Conservation (phyloP, 257 asterid genomes). For the Thymus quinquecostatus region DNA sequence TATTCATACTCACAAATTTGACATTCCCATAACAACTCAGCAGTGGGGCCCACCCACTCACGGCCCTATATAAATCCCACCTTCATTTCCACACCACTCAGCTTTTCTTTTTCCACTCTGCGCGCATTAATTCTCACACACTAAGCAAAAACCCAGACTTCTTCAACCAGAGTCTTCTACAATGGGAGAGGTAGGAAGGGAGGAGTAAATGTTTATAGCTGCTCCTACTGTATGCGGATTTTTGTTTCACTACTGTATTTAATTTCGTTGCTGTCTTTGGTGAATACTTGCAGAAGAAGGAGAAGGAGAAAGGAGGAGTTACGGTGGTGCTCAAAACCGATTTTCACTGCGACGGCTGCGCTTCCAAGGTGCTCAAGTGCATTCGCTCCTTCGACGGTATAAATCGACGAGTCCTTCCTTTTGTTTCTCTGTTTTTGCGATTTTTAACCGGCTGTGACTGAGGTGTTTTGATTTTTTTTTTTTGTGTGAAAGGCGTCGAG, state of each 20-base stretch:
- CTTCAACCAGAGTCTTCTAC: not conserved
- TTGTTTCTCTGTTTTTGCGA: not conserved
- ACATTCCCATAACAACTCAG: conserved; percentile 27
- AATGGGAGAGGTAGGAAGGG: conserved; percentile 42
- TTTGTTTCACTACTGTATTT: not conserved
- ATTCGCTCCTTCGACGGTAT: conserved; percentile 66
- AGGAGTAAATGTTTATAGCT: not conserved
- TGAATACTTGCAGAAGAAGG: conserved; percentile 39
- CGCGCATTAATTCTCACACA: conserved; percentile 1
- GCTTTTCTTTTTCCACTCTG: conserved; percentile 21
- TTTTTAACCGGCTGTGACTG: not conserved
- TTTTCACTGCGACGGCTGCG: conserved; percentile 86
- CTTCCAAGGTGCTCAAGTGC: conserved; percentile 49
- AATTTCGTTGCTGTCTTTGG: not conserved
- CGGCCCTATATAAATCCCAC: conserved; percentile 8
- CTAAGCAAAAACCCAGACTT: not conserved
- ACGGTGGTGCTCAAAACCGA: conserved; percentile 68
- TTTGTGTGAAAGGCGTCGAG: conserved; percentile 52
- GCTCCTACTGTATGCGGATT: not conserved
- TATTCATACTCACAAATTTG: not conserved
- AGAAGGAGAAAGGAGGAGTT: conserved; percentile 29
- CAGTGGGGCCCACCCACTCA: conserved; percentile 25
- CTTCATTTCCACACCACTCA: not conserved
- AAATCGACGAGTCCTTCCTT: no score
- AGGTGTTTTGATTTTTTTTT: not conserved